Evolutionary conservation across 805 yeast species (phyloP).

Genomic region (Kluyveromyces starmeri): DNA sequence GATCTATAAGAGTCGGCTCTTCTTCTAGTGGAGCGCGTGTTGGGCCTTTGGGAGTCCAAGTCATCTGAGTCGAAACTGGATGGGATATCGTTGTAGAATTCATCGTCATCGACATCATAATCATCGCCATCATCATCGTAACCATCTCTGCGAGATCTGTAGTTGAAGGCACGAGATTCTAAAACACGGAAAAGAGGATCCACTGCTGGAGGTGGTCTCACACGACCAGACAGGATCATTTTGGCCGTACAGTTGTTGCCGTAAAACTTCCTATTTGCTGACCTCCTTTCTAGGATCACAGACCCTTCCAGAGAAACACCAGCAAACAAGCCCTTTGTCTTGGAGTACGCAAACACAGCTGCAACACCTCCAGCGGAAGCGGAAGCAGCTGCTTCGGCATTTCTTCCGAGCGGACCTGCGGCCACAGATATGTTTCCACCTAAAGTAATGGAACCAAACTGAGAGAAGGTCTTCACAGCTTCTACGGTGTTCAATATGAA

Average conservation of each 20-base stretch:
- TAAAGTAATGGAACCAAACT: slow-evolving; percentile 84
- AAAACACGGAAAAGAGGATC: slow-evolving; percentile 80
- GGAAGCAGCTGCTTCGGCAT: slow-evolving; percentile 94
- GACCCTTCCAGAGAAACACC: slow-evolving; percentile 97
- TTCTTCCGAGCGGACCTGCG: slow-evolving; percentile 96
- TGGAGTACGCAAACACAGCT: slow-evolving; percentile 87
- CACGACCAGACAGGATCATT: slow-evolving; percentile 71
- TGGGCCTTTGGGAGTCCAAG: slow-evolving; percentile 16
- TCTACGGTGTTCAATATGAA: slow-evolving; percentile 78
- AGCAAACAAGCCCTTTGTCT: slow-evolving; percentile 93
- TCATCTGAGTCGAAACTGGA: slow-evolving; percentile 35
- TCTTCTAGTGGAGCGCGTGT: slow-evolving; percentile 24
- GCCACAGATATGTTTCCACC: slow-evolving; percentile 95
- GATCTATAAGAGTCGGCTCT: slow-evolving; percentile 19
- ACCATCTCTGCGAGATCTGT: slow-evolving; percentile 36
- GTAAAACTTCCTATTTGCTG: slow-evolving; percentile 91
- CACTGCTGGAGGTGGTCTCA: slow-evolving; percentile 88
- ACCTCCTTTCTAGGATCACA: slow-evolving; percentile 92
- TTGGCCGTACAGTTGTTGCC: slow-evolving; percentile 87
- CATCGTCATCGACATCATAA: slow-evolving; percentile 50
- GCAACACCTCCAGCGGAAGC: slow-evolving; percentile 84
- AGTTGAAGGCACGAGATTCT: slow-evolving; percentile 74
- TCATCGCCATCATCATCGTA: slow-evolving; percentile 53
- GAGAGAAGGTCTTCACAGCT: slow-evolving; percentile 91
- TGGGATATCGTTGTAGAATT: slow-evolving; percentile 50